Evolutionary conservation across 1,284 basidiomycete species (phyloP).

Genomic region (Tylopilus orsonianus): DNA sequence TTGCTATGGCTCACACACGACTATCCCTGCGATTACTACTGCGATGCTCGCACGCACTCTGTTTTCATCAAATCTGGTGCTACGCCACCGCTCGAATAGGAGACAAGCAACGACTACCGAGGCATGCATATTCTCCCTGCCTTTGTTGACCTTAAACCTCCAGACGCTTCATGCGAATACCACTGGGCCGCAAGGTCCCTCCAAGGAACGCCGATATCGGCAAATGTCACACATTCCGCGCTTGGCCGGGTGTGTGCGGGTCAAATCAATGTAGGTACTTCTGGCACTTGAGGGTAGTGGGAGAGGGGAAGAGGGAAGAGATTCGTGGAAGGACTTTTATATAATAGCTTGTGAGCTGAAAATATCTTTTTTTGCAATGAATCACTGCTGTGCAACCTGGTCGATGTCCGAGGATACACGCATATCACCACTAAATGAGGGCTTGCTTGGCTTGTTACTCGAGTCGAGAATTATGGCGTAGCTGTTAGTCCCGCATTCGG

Average conservation of each 20-base stretch:
- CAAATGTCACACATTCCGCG: neutral
- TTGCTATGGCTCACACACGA: conserved; percentile 4
- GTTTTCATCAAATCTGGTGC: conserved; percentile 4
- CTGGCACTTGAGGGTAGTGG: neutral
- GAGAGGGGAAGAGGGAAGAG: neutral
- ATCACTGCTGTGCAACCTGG: neutral
- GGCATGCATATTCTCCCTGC: conserved; percentile 1
- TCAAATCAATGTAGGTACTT: conserved; percentile 10
- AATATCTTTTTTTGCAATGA: conserved; percentile 9
- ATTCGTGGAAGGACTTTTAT: conserved; percentile 6
- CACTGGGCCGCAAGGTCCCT: neutral
- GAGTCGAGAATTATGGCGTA: neutral
- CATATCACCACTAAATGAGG: neutral
- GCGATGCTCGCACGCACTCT: conserved; percentile 4
- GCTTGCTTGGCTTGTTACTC: neutral
- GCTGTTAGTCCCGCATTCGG: conserved; percentile 78
- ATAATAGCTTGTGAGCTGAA: conserved; percentile 18
- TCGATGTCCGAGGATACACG: neutral
- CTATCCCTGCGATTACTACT: conserved; percentile 1
- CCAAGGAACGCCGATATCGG: conserved; percentile 1
- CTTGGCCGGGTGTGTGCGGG: neutral
- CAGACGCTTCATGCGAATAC: neutral
- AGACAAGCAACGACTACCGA: conserved; percentile 2
- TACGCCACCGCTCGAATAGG: neutral
- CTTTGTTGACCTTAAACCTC: neutral